Conservation (phyloP, 1,284 basidiomycete species). For the Pseudozyma sp. region DNA sequence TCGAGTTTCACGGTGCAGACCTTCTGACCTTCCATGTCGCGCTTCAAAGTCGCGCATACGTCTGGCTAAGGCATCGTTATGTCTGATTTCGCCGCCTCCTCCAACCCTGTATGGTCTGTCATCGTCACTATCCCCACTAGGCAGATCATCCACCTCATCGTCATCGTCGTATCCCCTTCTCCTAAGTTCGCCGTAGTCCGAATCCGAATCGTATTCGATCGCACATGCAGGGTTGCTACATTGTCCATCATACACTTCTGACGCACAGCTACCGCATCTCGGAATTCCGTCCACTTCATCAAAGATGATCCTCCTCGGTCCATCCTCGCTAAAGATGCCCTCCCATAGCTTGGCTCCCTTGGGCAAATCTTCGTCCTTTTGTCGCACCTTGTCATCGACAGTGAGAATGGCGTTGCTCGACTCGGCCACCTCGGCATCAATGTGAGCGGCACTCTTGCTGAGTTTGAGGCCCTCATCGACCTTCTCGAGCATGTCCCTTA, state of each 20-base stretch:
- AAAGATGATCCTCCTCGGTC: conserved; percentile 50
- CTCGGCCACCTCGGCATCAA: conserved; percentile 29
- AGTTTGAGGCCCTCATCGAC: conserved; percentile 37
- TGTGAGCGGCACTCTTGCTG: conserved; percentile 13
- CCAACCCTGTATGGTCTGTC: not conserved
- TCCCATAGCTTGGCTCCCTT: conserved; percentile 48
- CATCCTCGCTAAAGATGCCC: conserved; percentile 47
- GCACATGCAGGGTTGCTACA: conserved; percentile 58
- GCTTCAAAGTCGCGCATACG: conserved; percentile 26
- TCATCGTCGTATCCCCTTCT: conserved; percentile 21
- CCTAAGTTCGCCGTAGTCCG: conserved; percentile 28
- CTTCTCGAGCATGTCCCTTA: conserved; percentile 59
- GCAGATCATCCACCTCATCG: conserved; percentile 25
- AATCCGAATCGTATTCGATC: conserved; percentile 45
- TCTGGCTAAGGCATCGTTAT: conserved; percentile 8
- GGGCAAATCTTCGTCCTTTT: conserved; percentile 43
- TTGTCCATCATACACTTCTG: conserved; percentile 58
- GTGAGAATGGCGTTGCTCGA: conserved; percentile 32
- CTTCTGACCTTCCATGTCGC: conserved; percentile 20
- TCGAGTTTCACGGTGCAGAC: conserved; percentile 8
- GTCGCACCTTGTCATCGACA: conserved; percentile 33
- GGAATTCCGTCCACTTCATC: conserved; percentile 60
- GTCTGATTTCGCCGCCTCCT: not conserved
- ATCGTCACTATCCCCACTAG: conserved; percentile 13
- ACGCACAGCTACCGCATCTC: conserved; percentile 59